Conservation (phyloP, 164 flowering plant genomes). For the Dillenia turbinata region DNA sequence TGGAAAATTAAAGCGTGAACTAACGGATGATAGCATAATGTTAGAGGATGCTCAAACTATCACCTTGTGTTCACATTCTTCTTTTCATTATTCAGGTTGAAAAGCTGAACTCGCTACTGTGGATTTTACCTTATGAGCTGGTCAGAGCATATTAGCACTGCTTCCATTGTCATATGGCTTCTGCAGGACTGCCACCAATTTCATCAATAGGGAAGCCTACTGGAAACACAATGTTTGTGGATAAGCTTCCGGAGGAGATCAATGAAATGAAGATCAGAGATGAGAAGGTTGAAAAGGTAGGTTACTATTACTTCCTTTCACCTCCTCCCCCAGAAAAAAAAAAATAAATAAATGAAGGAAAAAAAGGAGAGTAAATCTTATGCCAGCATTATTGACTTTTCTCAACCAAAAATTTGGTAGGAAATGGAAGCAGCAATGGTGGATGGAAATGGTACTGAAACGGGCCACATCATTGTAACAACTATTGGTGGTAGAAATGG, state of each 20-base stretch:
- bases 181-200: conserved; percentile 31
- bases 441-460: conserved; percentile 72
- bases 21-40: too few species aligned
- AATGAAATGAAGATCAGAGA: conserved; percentile 69
- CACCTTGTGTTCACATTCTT: too few species aligned
- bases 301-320: not conserved
- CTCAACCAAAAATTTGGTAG: conserved; percentile 18
- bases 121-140: not conserved
- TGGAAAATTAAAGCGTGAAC: too few species aligned
- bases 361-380: not conserved
- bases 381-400: not conserved
- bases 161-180: conserved; percentile 32
- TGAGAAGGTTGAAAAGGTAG: conserved; percentile 46
- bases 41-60: too few species aligned
- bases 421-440: conserved; percentile 72
- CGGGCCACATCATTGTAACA: conserved; percentile 74
- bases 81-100: not conserved
- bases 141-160: not conserved
- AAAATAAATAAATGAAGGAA: too few species aligned
- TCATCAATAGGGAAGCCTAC: conserved; percentile 25
- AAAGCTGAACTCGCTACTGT: not conserved
- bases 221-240: conserved; percentile 37
- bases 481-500: conserved; percentile 80
- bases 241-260: conserved; percentile 61
- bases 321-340: too few species aligned